phyloP scores from a whole-genome alignment of 164 flowering plant genomes.

The Liquidambar formosana region DNA sequence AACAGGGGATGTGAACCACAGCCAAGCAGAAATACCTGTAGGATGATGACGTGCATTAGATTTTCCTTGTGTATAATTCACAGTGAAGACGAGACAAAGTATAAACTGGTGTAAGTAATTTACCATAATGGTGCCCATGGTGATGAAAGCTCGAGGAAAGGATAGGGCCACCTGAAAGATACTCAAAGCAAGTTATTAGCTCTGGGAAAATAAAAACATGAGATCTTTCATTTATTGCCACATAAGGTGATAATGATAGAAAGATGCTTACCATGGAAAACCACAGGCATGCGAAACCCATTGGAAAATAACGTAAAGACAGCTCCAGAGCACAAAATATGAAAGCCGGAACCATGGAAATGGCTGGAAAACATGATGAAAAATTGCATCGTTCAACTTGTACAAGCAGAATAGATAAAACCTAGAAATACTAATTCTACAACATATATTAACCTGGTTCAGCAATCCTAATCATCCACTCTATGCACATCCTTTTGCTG shows the following conservation, averaged over 20 bases:
- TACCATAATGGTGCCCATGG: conserved; percentile 87
- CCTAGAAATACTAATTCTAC: background rate
- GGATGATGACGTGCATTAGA: too few relatives aligned
- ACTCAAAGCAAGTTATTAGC: conserved; percentile 56
- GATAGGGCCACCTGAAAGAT: too few relatives aligned
- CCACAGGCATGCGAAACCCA: conserved; percentile 68
- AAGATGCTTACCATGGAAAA: conserved; percentile 33
- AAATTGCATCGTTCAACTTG: too few relatives aligned
- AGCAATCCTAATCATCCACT: background rate
- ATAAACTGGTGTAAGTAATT: background rate
- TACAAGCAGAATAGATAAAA: conserved; percentile 69
- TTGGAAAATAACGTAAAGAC: conserved; percentile 53
- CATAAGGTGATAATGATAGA: background rate
- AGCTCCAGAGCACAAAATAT: conserved; percentile 68
- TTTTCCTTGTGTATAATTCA: too few relatives aligned
- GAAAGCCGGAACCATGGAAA: too few relatives aligned
- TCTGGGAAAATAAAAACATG: background rate
- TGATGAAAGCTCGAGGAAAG: too few relatives aligned
- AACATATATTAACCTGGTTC: background rate
- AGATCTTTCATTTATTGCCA: background rate
- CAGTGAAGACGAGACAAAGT: background rate
- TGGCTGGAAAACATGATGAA: too few relatives aligned
- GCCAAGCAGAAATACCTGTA: conserved; percentile 63
- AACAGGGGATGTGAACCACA: conserved; percentile 62
- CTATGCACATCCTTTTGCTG: background rate